Evolutionary conservation across 306 rosid species (phyloP), one percentile per base, ranked within the genome.

Genomic region (Ormosia semicastrata): DNA sequence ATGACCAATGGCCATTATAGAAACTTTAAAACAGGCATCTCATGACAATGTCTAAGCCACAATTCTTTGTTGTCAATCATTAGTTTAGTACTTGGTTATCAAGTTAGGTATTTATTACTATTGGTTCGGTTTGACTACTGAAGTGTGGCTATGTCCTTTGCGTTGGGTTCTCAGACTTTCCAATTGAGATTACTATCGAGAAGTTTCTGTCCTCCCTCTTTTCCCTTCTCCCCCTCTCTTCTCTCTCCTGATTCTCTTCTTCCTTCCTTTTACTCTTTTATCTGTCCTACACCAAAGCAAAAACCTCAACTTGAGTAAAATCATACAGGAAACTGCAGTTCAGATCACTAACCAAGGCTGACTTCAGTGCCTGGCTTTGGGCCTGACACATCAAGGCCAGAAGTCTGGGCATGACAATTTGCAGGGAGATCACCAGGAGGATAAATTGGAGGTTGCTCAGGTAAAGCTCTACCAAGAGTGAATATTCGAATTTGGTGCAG

Each of bases 401-500:
- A 87, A 68, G 77, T 86, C 75, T 57, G 88, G 56, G 97, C 92
- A 54, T 90, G 90, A 14, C 83, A 86, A 76, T 72, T 79, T 53
- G 79, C 85, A 15, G 85, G 79, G 47, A 74, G 75, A 76, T 88
- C 92, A 24, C 88, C 88, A 13, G 90, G 87, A 84, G 94, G 90
- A 59, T 17, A 52, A 71, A 95, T 85, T 49, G 86, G 85, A 70
- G 97, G 97, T 82, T 89, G 95, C 78, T 95, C 99, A 2, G 89
- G 86, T 88, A 92, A 87, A 84, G 86, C 77, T 88, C 85, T 92
- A 69, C 97, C 98, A 46, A 89, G 91, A 65, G 93, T 85, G 88
- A 95, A 93, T 66, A 91, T 85, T 64, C 86, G 98, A 78, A 95
- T 94, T 86, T 95, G 98, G 85, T 93, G 93, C 29, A 87, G 89